phyloP scores from a whole-genome alignment of 1,139 yeast genomes.

The Taphrina wiesneri region DNA sequence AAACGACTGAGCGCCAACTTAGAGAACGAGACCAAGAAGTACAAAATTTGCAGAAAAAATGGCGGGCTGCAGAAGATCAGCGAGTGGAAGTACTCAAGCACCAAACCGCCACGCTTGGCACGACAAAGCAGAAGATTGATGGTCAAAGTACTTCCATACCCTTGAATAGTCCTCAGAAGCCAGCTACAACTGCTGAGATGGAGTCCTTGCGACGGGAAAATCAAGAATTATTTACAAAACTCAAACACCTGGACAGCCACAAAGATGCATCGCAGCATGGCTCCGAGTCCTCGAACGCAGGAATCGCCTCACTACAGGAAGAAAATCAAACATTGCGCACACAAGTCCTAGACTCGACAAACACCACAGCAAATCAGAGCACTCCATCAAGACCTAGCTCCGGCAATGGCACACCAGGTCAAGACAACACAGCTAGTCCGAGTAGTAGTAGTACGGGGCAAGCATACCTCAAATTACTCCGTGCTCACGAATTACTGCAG shows the following conservation, averaged over 20 bases:
- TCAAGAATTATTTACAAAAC: background rate
- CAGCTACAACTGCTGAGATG: background rate
- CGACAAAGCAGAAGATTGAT: background rate
- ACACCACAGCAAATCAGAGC: background rate
- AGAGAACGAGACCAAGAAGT: background rate
- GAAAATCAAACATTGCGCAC: background rate
- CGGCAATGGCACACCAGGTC: background rate
- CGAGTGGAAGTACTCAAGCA: background rate
- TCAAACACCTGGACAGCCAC: background rate
- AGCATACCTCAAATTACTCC: constrained; percentile 9
- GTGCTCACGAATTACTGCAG: constrained; percentile 5
- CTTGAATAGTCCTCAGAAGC: background rate
- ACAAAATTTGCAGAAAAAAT: background rate
- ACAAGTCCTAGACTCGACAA: background rate
- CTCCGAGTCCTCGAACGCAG: background rate
- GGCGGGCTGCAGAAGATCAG: background rate
- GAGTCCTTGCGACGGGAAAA: background rate
- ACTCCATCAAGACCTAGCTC: background rate
- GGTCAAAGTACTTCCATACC: background rate
- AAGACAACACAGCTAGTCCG: background rate
- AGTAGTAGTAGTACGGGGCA: background rate
- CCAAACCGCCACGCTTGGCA: background rate
- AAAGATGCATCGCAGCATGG: background rate
- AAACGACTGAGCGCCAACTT: background rate
- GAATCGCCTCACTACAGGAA: background rate